Percentiles rank a stretch among this genome's conserved stretches.
Evolutionary conservation across 2,329 filamentous ascomycete genomes (phyloP).

Genomic region (Fusarium avenaceum): DNA sequence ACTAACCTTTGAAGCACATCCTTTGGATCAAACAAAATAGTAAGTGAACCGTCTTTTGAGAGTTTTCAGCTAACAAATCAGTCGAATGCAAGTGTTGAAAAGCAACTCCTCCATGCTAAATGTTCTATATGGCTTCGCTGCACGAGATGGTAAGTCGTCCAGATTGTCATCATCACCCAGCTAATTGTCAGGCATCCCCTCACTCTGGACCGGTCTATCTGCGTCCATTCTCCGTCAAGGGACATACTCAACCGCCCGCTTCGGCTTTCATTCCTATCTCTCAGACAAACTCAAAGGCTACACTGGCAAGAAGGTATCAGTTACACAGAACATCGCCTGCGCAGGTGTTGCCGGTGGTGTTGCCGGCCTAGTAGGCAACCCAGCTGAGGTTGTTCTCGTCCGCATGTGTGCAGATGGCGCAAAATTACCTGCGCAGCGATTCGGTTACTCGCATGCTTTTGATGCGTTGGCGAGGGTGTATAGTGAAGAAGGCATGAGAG

Average conservation of each 20-base stretch:
- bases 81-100: slow-evolving; percentile 61
- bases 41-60: slow-evolving; percentile 34
- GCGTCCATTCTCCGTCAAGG: slow-evolving; percentile 60
- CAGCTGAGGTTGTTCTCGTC: slow-evolving; percentile 60
- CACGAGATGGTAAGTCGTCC: slow-evolving; percentile 53
- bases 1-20: slow-evolving; percentile 54
- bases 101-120: slow-evolving; percentile 57
- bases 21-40: slow-evolving; percentile 62
- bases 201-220: slow-evolving; percentile 60
- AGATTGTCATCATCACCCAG: accelerated
- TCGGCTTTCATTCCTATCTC: slow-evolving; percentile 58
- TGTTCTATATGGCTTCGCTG: slow-evolving; percentile 56
- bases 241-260: slow-evolving; percentile 61
- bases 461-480: slow-evolving; percentile 46
- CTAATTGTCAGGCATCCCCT: slow-evolving; percentile 54
- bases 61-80: slow-evolving; percentile 28
- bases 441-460: slow-evolving; percentile 56
- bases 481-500: slow-evolving; percentile 56
- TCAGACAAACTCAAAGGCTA: slow-evolving; percentile 48
- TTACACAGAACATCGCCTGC: slow-evolving; percentile 54
- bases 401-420: slow-evolving; percentile 63
- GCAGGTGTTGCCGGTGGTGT: slow-evolving; percentile 58
- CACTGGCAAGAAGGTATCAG: slow-evolving; percentile 52
- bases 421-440: slow-evolving; percentile 53
- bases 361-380: slow-evolving; percentile 61